Conservation (phyloP, 345 rosid species). For the Triadica sebifera region DNA sequence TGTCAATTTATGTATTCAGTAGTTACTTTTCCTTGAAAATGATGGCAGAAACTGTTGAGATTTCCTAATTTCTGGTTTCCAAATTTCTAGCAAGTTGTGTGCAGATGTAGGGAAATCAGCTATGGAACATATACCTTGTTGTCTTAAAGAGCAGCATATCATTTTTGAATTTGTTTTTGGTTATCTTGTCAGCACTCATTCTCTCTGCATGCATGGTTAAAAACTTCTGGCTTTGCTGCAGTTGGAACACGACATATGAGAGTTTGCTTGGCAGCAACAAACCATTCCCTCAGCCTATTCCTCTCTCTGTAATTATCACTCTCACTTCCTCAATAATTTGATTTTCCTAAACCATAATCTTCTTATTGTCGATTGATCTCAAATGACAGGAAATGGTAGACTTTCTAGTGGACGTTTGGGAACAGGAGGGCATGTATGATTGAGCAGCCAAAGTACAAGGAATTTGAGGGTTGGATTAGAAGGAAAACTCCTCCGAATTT, state of each 20-base stretch:
- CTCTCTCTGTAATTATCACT: conserved; percentile 59
- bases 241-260: conserved; percentile 74
- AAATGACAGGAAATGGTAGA: conserved; percentile 83
- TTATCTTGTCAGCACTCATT: conserved; percentile 42
- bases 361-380: not conserved
- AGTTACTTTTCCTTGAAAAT: not conserved
- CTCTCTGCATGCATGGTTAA: conserved; percentile 35
- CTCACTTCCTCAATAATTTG: not conserved
- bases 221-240: conserved; percentile 47
- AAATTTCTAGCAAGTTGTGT: not conserved
- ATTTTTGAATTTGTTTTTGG: conserved; percentile 24
- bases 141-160: conserved; percentile 6
- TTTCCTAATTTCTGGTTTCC: not conserved
- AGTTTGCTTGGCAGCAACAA: conserved; percentile 80
- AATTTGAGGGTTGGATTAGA: conserved; percentile 24
- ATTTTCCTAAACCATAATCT: not conserved
- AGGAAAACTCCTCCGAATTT: conserved; percentile 5
- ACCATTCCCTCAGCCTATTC: conserved; percentile 71
- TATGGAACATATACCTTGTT: not conserved
- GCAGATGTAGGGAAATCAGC: conserved; percentile 3
- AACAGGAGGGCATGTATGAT: conserved; percentile 85
- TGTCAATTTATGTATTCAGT: too few species aligned
- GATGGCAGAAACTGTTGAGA: not conserved
- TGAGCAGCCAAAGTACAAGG: conserved; percentile 33
- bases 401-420: conserved; percentile 89